A percentile compares a stretch with the other conserved stretches of the same genome.
Conservation (phyloP, 208 protist genomes). For the Leishmania tropica region DNA sequence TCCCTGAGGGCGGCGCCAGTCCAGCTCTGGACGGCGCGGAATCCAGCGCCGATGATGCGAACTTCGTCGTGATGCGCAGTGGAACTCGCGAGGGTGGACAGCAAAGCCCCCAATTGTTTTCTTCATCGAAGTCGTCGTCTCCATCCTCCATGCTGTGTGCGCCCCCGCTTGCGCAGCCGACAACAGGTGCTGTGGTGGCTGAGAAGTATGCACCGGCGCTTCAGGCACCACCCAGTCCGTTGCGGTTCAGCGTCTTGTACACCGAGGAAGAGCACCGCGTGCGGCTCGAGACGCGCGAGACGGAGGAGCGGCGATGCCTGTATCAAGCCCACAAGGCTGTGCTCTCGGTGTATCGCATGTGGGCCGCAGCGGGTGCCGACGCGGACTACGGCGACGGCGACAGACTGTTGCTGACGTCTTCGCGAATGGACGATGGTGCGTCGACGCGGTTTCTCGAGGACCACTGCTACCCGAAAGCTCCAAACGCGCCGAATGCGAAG, state of each 20-base stretch:
- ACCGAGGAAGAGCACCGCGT: constrained; percentile 41
- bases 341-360: constrained; percentile 35
- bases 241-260: constrained; percentile 19
- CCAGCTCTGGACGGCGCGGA: not conserved
- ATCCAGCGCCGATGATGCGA: not conserved
- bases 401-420: not conserved
- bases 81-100: not conserved
- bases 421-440: not conserved
- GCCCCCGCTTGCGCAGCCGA: constrained; percentile 4
- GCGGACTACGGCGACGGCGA: constrained; percentile 12
- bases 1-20: not conserved
- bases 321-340: constrained; percentile 33
- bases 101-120: not conserved
- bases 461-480: not conserved
- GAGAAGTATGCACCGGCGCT: not conserved
- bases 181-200: constrained; percentile 4
- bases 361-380: constrained; percentile 8
- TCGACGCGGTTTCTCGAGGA: constrained; percentile 3
- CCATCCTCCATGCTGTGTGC: constrained; percentile 17
- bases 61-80: not conserved
- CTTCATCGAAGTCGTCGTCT: not conserved
- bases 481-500: not conserved
- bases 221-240: not conserved
- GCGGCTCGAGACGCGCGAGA: constrained; percentile 29
- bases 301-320: constrained; percentile 37